These are phyloP conservation scores for Geotrichum citri-aurantii DNA, from an alignment of 1,139 yeast genomes.

Conservation along the genomic window DNA sequence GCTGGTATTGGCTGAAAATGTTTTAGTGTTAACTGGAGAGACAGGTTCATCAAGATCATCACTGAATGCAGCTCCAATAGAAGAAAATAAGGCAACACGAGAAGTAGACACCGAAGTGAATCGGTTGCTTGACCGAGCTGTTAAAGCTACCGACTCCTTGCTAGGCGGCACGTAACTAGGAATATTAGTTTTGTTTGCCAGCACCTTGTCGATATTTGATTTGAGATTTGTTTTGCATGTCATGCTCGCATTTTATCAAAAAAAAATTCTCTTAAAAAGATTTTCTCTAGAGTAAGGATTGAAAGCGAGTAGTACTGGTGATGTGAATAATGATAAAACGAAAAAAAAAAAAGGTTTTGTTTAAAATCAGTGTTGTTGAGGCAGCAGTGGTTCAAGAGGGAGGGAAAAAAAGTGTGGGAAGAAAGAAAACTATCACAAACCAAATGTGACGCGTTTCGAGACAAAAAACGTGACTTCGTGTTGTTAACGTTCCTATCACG, in stretches of 20 bases:
- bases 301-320: neutral
- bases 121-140: neutral
- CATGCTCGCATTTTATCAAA: slow-evolving; percentile 6
- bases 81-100: neutral
- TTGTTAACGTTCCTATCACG: neutral
- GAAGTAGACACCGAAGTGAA: neutral
- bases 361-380: neutral
- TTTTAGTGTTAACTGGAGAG: neutral
- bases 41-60: neutral
- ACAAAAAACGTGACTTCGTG: neutral
- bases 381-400: neutral
- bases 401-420: neutral
- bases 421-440: neutral
- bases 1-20: neutral
- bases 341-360: neutral
- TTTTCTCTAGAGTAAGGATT: neutral
- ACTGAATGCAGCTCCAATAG: neutral
- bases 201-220: slow-evolving; percentile 9
- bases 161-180: slow-evolving; percentile 4
- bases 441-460: neutral
- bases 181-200: slow-evolving; percentile 3
- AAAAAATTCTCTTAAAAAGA: neutral
- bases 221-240: slow-evolving; percentile 10
- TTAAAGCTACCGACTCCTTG: neutral
- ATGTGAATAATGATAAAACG: neutral